Conservation (phyloP, 106 monocot species). For the Apostasia shenzhenica region DNA sequence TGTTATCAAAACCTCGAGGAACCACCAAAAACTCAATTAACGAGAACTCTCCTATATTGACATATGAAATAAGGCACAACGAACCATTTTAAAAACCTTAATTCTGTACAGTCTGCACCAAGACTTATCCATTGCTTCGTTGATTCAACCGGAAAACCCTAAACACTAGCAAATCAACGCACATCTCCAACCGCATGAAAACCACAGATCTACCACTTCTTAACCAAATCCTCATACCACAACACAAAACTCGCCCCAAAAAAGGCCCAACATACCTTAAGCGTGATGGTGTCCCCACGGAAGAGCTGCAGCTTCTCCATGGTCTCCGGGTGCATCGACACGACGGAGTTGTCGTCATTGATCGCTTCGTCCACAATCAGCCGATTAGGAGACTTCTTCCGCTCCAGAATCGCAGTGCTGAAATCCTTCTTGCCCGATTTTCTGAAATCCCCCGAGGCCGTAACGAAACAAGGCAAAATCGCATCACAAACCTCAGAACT, state of each 20-base stretch:
- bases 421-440: slow-evolving; percentile 57
- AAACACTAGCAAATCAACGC: not conserved
- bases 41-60: too few species aligned
- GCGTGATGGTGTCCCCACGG: slow-evolving; percentile 73
- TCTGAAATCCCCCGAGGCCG: not conserved
- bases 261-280: slow-evolving; percentile 41
- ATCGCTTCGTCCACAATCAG: slow-evolving; percentile 79
- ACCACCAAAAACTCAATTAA: too few species aligned
- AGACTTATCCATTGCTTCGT: too few species aligned
- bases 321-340: slow-evolving; percentile 64
- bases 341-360: slow-evolving; percentile 86
- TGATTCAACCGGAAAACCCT: not conserved
- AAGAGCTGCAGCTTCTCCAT: slow-evolving; percentile 95
- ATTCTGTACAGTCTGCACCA: too few species aligned
- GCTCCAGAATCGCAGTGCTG: slow-evolving; percentile 78
- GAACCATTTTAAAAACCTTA: too few species aligned
- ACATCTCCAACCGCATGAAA: not conserved
- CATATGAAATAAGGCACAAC: too few species aligned
- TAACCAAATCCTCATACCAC: not conserved
- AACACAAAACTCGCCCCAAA: not conserved
- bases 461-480: not conserved
- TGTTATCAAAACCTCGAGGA: too few species aligned
- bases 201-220: not conserved
- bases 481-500: not conserved
- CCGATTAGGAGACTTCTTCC: slow-evolving; percentile 83